Conservation (phyloP, 371 early-diverging fungal species). For the Parasitella parasitica region DNA sequence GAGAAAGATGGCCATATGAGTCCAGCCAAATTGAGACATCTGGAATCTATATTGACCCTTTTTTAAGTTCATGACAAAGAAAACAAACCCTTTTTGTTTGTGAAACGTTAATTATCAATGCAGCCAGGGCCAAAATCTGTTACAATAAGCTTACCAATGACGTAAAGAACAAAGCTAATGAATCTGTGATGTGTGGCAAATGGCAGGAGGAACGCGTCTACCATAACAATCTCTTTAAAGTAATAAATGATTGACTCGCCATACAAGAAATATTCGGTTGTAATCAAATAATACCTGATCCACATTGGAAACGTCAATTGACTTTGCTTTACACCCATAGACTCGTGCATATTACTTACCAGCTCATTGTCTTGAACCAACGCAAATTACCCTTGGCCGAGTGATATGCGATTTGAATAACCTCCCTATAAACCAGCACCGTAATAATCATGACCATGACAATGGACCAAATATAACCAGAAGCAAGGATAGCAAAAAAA, state of each 20-base stretch:
- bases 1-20: slow-evolving; percentile 91
- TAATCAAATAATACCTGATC: slow-evolving; percentile 81
- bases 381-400: slow-evolving; percentile 86
- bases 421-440: slow-evolving; percentile 82
- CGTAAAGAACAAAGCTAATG: slow-evolving; percentile 90
- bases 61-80: slow-evolving; percentile 92
- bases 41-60: slow-evolving; percentile 89
- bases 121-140: not conserved
- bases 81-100: slow-evolving; percentile 72
- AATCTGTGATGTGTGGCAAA: slow-evolving; percentile 94
- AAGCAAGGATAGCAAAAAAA: slow-evolving; percentile 77
- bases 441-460: slow-evolving; percentile 84
- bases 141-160: slow-evolving; percentile 58
- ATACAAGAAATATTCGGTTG: slow-evolving; percentile 91
- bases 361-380: slow-evolving; percentile 92
- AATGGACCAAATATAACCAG: slow-evolving; percentile 80
- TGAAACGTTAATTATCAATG: not conserved
- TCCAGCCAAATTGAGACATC: slow-evolving; percentile 95
- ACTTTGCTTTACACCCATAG: no score
- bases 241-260: slow-evolving; percentile 92
- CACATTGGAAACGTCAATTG: no score
- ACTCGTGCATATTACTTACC: no score
- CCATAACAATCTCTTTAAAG: slow-evolving; percentile 78
- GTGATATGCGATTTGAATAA: slow-evolving; percentile 84
- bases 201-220: slow-evolving; percentile 80